phyloP scores from a whole-genome alignment of 1,284 basidiomycete genomes.

The Cryptococcus neoformans region DNA sequence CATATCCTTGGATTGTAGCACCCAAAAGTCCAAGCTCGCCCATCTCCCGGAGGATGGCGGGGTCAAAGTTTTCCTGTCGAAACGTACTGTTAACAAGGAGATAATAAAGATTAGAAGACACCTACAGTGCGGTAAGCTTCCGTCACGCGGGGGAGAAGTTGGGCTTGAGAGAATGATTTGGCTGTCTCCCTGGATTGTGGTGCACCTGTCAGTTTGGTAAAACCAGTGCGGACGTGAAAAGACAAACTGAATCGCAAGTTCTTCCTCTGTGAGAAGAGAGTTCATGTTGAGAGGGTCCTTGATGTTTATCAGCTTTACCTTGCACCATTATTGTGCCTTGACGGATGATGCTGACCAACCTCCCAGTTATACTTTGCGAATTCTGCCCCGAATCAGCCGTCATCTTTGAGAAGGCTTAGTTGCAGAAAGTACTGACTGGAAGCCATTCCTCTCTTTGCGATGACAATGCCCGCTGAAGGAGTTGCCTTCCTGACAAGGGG shows the following conservation, averaged over 20 bases:
- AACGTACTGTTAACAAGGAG: neutral
- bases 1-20: conserved; percentile 88
- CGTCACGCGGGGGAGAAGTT: conserved; percentile 76
- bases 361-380: conserved; percentile 67
- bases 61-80: conserved; percentile 66
- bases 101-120: conserved; percentile 25
- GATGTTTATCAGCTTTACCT: too few relatives aligned
- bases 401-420: neutral
- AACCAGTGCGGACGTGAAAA: neutral
- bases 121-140: conserved; percentile 86
- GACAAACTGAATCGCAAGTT: conserved; percentile 76
- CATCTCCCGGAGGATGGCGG: conserved; percentile 79
- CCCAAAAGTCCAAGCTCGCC: conserved; percentile 88
- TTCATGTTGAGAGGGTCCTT: conserved; percentile 70
- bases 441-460: conserved; percentile 6
- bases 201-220: neutral
- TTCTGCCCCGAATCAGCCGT: conserved; percentile 21
- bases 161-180: conserved; percentile 78
- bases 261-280: conserved; percentile 81
- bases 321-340: too few relatives aligned
- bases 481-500: neutral
- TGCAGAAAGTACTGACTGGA: conserved; percentile 4
- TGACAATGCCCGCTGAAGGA: neutral
- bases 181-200: conserved; percentile 61
- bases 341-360: conserved; percentile 42